Base-by-base conservation (phyloP, 805 yeast genomes). In the Hanseniaspora mollemarum region DNA sequence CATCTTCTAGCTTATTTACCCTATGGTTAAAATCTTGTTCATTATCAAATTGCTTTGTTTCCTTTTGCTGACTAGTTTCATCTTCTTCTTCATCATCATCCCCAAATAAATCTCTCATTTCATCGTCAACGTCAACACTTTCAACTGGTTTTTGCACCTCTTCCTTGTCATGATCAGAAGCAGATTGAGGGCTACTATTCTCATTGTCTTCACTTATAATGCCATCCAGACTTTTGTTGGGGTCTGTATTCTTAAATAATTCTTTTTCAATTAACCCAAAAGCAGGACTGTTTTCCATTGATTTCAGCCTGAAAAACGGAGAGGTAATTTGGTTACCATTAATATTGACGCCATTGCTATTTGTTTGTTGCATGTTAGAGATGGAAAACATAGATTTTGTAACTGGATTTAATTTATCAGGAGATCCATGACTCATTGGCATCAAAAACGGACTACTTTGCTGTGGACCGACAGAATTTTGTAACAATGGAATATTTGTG, bases 1-100 rank as follows among this genome's bases (percentile, higher is more conserved):
- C n/a, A n/a, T n/a, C n/a, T n/a, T n/a, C 63, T 2, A 61, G 58
- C 12, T 46, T 46, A 1, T 46, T 29, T 35, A 35, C 46, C 19
- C 45, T 55, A 2, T 39, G 48, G 2, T 42, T 51, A 7, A 50
- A 41, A 43, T 43, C 42, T 54, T 54, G 28, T 35, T 55, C 54
- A 13, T 55, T 56, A 12, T 44, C 46, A 3, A 59, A 62, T 7
- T 62, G 48, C 24, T 33, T 5, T 37, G 13, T 67, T 24, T 68
- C 71, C 31, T 70, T 71, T 37, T 66, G 63, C 28, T 68, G 55
- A 19, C 61, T 67, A 21, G 58, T 65, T 18, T 56, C 64, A 32
- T 57, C 62, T 19, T 61, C 58, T 21, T 62, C 55, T n/a, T 64
- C 69, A 25, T 66, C 68, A 16, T 62, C 66, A 26, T 62, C 65